Evolutionary conservation across 1,284 basidiomycete species (phyloP), one percentile per base, ranked within the genome.

Genomic region (Rhodotorula sp.): DNA sequence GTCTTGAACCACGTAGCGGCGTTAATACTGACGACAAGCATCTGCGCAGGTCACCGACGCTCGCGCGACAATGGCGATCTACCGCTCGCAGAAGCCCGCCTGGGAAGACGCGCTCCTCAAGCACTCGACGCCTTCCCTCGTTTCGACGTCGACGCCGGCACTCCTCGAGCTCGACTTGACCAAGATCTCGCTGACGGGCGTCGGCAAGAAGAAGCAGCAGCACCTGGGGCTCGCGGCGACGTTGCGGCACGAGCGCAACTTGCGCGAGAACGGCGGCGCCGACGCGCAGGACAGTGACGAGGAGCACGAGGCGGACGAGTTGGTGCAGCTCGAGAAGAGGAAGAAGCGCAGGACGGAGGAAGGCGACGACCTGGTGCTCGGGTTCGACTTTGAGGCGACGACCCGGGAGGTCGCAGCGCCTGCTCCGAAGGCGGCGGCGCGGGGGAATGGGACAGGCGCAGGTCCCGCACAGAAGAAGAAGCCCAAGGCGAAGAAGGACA

Each of bases 41-140:
- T 42, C 14, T 45, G 44, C 50, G 13, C 75, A 95, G 93, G 88
- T 96, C 12, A 92, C 89, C 41, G 95, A 99, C 80, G 95, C 96
- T 3, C 86, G 93, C 60, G 94, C 95, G 0, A 93, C 96, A 0
- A 98, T 99, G 93, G 95, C 93, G 0, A 84, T 98, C 41, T 99
- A 92, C 82, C 86, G 93, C 12, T 81, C 96, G n/a, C 87, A 96
- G 80, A 90, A 91, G 78, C 87, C 88, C 69, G 87, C 88, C 64
- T 98, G 93, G 93, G 94, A 98, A 70, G 81, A 82, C 59, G 80
- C 82, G 25, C 75, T 84, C 42, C 57, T 72, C 7, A 75, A 67
- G 27, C 67, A 70, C 63, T 66, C 64, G 14, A 62, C 64, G 7
- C 68, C 74, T 1, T 60, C 57, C 25, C 69, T 77, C 34, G 57